Conservation (phyloP, 2,329 filamentous ascomycete species). For the Apiospora sp. region DNA sequence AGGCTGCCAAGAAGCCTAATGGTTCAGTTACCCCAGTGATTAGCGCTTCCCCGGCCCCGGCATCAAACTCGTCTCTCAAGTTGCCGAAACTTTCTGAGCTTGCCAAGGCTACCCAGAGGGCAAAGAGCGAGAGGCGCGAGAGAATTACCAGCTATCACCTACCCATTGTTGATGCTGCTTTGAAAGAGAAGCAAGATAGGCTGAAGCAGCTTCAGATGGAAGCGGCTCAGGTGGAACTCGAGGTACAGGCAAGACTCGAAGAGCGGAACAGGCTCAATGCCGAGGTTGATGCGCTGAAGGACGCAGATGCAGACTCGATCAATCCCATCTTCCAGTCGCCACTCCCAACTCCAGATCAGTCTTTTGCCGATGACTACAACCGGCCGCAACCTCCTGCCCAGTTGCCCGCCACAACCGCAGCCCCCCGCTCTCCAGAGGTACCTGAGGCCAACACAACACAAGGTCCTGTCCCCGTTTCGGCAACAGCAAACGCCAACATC, state of each 20-base stretch:
- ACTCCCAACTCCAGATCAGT: slow-evolving; percentile 6
- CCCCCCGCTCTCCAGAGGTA: not conserved
- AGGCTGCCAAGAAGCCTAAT: slow-evolving; percentile 41
- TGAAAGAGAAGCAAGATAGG: slow-evolving; percentile 56
- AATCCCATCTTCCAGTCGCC: not conserved
- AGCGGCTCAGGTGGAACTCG: slow-evolving; percentile 56
- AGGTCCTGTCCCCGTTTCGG: not conserved
- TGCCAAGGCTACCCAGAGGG: slow-evolving; percentile 26
- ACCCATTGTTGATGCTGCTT: slow-evolving; percentile 47
- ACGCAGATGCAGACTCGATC: not conserved
- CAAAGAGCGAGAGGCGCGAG: slow-evolving; percentile 36
- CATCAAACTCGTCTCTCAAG: slow-evolving; percentile 27
- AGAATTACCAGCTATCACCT: slow-evolving; percentile 50
- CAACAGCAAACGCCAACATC: not conserved
- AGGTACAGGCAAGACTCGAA: slow-evolving; percentile 48
- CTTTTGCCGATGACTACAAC: not conserved
- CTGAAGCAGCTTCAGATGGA: slow-evolving; percentile 56
- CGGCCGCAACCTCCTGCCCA: not conserved
- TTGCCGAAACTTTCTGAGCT: slow-evolving; percentile 30
- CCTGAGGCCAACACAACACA: not conserved
- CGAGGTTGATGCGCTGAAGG: slow-evolving; percentile 26
- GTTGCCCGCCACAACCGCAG: not conserved
- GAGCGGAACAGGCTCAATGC: slow-evolving; percentile 42
- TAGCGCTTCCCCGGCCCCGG: slow-evolving; percentile 34
- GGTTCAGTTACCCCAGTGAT: slow-evolving; percentile 33